Base-by-base conservation (phyloP, 108 stramenopile genomes). In the Cyclostephanos tholiformis region DNA sequence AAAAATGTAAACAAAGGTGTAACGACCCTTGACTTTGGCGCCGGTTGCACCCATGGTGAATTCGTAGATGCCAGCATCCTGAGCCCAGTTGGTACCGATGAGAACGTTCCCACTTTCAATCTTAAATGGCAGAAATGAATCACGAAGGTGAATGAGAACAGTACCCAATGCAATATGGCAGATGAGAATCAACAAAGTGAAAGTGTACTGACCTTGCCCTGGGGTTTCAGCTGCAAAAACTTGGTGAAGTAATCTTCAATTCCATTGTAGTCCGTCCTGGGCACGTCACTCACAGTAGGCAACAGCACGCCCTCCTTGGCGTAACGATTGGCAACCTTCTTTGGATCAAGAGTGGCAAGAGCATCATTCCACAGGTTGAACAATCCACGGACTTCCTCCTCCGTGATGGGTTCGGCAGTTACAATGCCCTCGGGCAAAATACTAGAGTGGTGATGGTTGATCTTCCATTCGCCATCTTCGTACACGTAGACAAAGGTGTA, bases 391-490 rank as follows among this genome's bases (percentile, higher is more conserved):
- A 84, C 76, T 38, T 80, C 67, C 13, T 63, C 13, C 51, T 80
- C 67, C 5, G 79, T 75, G 59, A 80, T 75, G 29, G 57, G 48
- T 35, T 78, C 69, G 38, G 73, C 81, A 12, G 65, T 74, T 19
- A 65, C 63, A 26, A 82, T 69, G 20, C 73, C 86, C 63, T 87
- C 86, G 10, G 86, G 86, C 76, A 86, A 69, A 27, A 73, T 43
- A 26, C 74, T 76, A 39, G 83, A 84, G 67, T 88, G 87, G 75
- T 88, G 87, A 71, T 88, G 87, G 52, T 64, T 67, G 75, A 88
- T 88, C 81, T 86, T 88, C 88, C 88, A 89, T 57, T 88, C 71
- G n/a, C 79, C 82, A 43, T 86, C 82, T 75, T 90, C 89, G 65
- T 79, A 82, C 12, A 82, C 81, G 67, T 88, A 88, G 49, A 87